Evolutionary conservation across 2,329 filamentous ascomycete species (phyloP).

Genomic region (Cercospora sesami): DNA sequence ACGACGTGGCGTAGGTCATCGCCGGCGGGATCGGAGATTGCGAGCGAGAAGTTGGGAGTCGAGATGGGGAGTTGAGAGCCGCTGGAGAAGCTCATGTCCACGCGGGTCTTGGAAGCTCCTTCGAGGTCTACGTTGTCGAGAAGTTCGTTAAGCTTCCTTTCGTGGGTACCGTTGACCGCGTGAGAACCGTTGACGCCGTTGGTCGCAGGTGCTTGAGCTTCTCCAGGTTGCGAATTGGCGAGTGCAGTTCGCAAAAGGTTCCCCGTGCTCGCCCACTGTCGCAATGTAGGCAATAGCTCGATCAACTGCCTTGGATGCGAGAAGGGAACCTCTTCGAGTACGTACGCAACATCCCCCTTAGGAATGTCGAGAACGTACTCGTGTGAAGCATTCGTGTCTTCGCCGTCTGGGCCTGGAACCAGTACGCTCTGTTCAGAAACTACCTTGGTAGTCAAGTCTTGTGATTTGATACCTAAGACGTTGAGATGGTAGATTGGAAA

Average conservation of each 20-base stretch:
- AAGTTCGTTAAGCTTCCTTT: conserved; percentile 7
- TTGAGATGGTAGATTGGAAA: conserved; percentile 27
- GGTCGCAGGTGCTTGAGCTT: neutral
- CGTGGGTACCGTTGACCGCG: neutral
- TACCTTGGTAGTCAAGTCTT: neutral
- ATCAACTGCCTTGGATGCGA: conserved; percentile 75
- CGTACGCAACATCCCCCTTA: conserved; percentile 70
- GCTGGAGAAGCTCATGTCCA: conserved; percentile 39
- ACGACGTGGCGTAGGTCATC: conserved; percentile 44
- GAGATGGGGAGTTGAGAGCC: conserved; percentile 25
- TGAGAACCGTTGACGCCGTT: neutral
- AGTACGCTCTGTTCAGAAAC: conserved; percentile 13
- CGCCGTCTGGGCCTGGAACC: conserved; percentile 12
- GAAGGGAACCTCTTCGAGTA: conserved; percentile 69
- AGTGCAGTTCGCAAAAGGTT: conserved; percentile 55
- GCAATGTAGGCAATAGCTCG: conserved; percentile 68
- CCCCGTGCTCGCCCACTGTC: conserved; percentile 73
- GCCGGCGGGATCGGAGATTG: conserved; percentile 48
- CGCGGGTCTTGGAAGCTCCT: conserved; percentile 16
- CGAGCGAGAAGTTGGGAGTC: conserved; percentile 34
- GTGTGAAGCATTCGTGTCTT: conserved; percentile 38
- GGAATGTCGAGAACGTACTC: conserved; percentile 67
- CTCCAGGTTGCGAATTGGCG: neutral
- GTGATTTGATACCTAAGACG: conserved; percentile 25
- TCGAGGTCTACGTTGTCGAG: conserved; percentile 1